A percentile compares a stretch with the other conserved stretches of the same genome.
phyloP scores from a whole-genome alignment of 2,329 filamentous ascomycete genomes.

The Aspergillus alliaceus region DNA sequence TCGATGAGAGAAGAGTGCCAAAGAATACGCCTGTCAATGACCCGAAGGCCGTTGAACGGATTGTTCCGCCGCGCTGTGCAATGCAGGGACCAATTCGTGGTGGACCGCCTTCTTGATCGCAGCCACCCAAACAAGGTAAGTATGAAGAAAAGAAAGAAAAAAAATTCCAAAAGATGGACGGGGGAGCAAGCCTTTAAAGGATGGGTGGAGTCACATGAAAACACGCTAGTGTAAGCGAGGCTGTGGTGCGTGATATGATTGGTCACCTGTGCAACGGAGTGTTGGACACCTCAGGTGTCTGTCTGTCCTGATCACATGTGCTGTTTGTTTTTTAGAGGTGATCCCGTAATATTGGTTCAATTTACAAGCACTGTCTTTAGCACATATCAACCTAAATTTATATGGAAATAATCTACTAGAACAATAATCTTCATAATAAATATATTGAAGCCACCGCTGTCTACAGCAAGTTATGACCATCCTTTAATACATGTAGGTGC shows the following conservation, averaged over 20 bases:
- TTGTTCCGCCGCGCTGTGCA: constrained; percentile 57
- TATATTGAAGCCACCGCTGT: not conserved
- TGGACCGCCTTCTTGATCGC: constrained; percentile 48
- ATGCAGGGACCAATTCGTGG: constrained; percentile 55
- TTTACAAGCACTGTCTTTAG: too few relatives aligned
- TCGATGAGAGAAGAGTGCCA: constrained; percentile 28
- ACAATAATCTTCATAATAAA: not conserved
- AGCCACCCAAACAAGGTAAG: constrained; percentile 52
- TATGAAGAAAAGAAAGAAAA: constrained; percentile 49
- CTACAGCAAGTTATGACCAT: not conserved
- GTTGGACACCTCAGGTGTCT: not conserved
- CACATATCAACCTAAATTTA: too few relatives aligned
- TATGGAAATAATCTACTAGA: not conserved
- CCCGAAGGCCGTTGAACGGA: constrained; percentile 51
- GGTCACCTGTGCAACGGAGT: not conserved
- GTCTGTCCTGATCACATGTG: too few relatives aligned
- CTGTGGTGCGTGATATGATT: not conserved
- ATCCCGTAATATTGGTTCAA: too few relatives aligned
- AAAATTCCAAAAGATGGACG: constrained; percentile 27
- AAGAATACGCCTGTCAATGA: constrained; percentile 52
- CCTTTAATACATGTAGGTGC: not conserved
- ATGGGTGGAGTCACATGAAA: not conserved
- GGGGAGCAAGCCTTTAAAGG: constrained; percentile 23
- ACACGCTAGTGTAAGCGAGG: constrained; percentile 24
- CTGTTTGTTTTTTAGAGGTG: too few relatives aligned